Conservation (phyloP, 805 yeast species). For the Lipomyces starkeyi region DNA sequence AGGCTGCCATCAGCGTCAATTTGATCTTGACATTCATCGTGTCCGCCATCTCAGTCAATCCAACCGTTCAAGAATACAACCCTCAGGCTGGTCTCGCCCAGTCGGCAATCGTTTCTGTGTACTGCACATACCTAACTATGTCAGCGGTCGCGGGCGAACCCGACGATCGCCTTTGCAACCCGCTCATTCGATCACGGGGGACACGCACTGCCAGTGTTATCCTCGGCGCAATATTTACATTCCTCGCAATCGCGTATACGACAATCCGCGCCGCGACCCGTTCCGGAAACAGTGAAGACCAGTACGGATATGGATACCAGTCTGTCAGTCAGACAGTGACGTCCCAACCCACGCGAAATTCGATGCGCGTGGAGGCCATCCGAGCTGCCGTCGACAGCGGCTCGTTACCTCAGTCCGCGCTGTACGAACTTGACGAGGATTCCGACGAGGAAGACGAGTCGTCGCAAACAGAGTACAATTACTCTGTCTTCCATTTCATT, state of each 20-base stretch:
- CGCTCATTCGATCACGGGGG: conserved; percentile 84
- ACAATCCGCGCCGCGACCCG: conserved; percentile 96
- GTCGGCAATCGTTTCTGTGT: conserved; percentile 91
- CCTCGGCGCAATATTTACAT: conserved; percentile 90
- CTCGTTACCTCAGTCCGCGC: conserved; percentile 88
- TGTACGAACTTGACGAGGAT: conserved; percentile 61
- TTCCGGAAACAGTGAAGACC: conserved; percentile 39
- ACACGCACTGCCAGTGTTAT: conserved; percentile 88
- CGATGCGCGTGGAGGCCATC: conserved; percentile 84
- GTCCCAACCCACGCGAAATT: conserved; percentile 60
- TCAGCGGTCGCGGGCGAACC: conserved; percentile 97
- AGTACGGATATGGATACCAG: conserved; percentile 33
- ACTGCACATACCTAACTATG: conserved; percentile 88
- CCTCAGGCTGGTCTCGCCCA: conserved; percentile 97
- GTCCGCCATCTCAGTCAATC: conserved; percentile 75
- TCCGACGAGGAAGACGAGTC: conserved; percentile 57
- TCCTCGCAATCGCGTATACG: conserved; percentile 93
- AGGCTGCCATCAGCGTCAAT: conserved; percentile 82
- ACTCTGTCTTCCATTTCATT: conserved; percentile 84
- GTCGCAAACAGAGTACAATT: conserved; percentile 74
- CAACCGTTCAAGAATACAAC: conserved; percentile 85
- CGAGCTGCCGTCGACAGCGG: conserved; percentile 97
- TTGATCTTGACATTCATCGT: conserved; percentile 66
- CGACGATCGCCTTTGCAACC: conserved; percentile 90
- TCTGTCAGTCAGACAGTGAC: conserved; percentile 42